Evolutionary conservation across 352 stramenopile genomes (phyloP), one percentile per base, ranked within the genome.

Genomic region (Pythium scleroteichum): DNA sequence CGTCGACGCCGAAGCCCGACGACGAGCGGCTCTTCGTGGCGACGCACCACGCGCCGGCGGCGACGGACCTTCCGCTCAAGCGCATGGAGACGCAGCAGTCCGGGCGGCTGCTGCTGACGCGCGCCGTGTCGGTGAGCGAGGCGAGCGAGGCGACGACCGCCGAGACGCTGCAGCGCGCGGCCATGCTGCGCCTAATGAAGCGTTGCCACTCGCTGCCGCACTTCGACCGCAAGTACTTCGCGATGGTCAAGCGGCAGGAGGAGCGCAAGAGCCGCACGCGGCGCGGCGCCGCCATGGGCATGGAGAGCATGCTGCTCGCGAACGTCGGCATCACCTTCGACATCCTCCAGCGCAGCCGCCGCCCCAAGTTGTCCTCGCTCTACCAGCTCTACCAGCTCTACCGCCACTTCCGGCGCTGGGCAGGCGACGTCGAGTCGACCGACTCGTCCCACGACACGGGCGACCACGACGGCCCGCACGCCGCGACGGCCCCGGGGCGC

Each of bases 251-350:
- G n/a, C 13, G 35, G 6, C 45, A 65, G 0, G 72, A 79, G 24
- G 73, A 79, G 20, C 9, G 42, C 9, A 22, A 51, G 40, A 51
- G 35, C 0, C 26, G 16, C 12, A 38, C 19, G 6, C 41, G 20
- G 3, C 55, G 53, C 13, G 57, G 58, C 17, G 50, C 49, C 2
- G 32, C 59, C 7, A 58, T 38, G 2, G 67, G 62, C 0, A 73
- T 78, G 16, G 66, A 76, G 50, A 68, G 59, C n/a, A 62, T 60
- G 2, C 46, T 75, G n/a, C 61, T 69, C 0, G 54, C 60, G 0
- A 39, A 56, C 4, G 33, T 49, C 4, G 72, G 68, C 3, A 76
- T 90, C 20, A 72, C 84, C 32, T 90, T 87, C 41, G 77, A 90
- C 40, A 72, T 84, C 3, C 59, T 90, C 3, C 76, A 88, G 44